Percentiles rank a stretch among this genome's conserved stretches.
These are phyloP conservation scores for Hemisphaericaspora subhashii DNA, from an alignment of 1,139 yeast species.

Conservation along the genomic window DNA sequence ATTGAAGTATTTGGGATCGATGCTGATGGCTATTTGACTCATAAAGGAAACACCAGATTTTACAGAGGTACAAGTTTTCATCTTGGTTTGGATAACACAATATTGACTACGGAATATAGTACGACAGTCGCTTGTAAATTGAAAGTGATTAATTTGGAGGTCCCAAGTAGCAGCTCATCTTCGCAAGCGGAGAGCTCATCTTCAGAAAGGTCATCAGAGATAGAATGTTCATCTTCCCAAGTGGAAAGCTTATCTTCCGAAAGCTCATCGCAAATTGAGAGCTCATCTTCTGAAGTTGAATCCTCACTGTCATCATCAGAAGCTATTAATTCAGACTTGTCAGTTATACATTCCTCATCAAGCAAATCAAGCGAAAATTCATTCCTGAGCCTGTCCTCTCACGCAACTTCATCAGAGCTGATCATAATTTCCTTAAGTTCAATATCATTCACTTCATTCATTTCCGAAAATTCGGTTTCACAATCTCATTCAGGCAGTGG, in stretches of 20 bases:
- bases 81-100: conserved; percentile 2
- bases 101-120: conserved; percentile 1
- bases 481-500: too few relatives aligned
- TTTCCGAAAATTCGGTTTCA: too few relatives aligned
- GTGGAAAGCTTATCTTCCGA: background rate
- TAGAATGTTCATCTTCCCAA: background rate
- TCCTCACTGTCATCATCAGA: too few relatives aligned
- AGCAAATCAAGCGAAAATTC: background rate
- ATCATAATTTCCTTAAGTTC: too few relatives aligned
- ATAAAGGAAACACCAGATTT: background rate
- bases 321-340: too few relatives aligned
- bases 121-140: conserved; percentile 1
- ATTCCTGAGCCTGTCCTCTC: too few relatives aligned
- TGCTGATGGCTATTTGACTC: background rate
- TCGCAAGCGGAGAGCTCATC: background rate
- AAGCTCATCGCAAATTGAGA: background rate
- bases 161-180: background rate
- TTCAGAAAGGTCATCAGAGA: background rate
- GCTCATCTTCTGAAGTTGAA: background rate
- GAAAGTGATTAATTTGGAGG: background rate
- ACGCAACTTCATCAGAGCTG: too few relatives aligned
- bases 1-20: conserved; percentile 1
- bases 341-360: too few relatives aligned
- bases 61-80: conserved; percentile 3
- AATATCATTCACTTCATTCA: too few relatives aligned